phyloP scores from a whole-genome alignment of 2,329 filamentous ascomycete genomes.

The Aspergillus pseudoterreus region DNA sequence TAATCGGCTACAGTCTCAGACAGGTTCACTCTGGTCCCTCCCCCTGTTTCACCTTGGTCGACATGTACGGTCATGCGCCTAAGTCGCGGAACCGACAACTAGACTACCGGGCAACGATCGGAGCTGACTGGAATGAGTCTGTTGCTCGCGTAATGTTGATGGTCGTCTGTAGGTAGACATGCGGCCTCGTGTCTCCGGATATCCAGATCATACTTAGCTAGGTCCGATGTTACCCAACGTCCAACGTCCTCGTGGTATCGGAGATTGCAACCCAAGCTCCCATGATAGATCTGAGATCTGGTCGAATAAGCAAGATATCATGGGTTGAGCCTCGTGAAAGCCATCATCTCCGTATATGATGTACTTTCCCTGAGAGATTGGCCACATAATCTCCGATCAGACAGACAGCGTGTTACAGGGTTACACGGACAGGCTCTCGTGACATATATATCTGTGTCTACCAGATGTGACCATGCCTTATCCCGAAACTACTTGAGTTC shows the following conservation, averaged over 20 bases:
- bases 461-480: too few species aligned
- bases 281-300: slow-evolving; percentile 4
- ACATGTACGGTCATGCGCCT: not conserved
- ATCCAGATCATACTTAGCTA: not conserved
- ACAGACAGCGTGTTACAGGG: too few species aligned
- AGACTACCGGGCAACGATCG: not conserved
- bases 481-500: too few species aligned
- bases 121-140: too few species aligned
- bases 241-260: slow-evolving; percentile 2
- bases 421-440: not conserved
- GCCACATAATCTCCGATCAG: not conserved
- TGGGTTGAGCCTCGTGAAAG: not conserved
- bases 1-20: not conserved
- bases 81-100: not conserved
- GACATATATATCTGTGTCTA: not conserved
- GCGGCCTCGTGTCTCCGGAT: not conserved
- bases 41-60: not conserved
- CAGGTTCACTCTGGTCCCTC: not conserved
- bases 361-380: not conserved
- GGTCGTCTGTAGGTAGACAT: too few species aligned
- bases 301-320: slow-evolving; percentile 3
- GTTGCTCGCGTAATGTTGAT: too few species aligned
- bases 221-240: slow-evolving; percentile 4
- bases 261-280: slow-evolving; percentile 11
- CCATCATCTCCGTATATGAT: not conserved